Evolutionary conservation across 495 filamentous ascomycete genomes (phyloP).

Genomic region (Penicillium diatomitis): DNA sequence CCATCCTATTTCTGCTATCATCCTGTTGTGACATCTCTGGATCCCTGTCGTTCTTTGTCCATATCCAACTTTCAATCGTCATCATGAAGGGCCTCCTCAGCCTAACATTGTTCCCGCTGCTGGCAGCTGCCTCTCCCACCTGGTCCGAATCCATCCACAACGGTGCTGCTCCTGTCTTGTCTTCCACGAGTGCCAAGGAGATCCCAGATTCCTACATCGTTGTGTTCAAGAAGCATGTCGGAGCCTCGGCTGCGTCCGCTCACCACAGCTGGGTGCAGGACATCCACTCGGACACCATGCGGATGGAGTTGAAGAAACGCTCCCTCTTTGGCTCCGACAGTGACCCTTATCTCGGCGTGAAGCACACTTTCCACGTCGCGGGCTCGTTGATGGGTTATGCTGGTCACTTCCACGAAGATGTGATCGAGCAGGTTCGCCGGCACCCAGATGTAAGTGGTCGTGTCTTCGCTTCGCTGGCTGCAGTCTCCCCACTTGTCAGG

Average conservation of each 20-base stretch:
- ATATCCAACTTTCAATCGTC: conserved; percentile 33
- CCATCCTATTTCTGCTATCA: conserved; percentile 14
- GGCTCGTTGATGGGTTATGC: conserved; percentile 80
- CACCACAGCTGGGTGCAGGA: conserved; percentile 93
- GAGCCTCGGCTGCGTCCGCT: conserved; percentile 49
- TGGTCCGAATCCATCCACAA: conserved; percentile 74
- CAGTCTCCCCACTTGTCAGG: neutral
- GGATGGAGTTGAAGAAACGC: conserved; percentile 81
- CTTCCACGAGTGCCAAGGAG: conserved; percentile 61
- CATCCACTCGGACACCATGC: conserved; percentile 50
- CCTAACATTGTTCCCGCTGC: conserved; percentile 54
- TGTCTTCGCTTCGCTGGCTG: neutral
- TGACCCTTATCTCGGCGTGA: conserved; percentile 73
- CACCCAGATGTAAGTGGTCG: conserved; percentile 86
- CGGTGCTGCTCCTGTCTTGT: conserved; percentile 80
- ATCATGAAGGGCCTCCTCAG: conserved; percentile 68
- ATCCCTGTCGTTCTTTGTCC: conserved; percentile 2
- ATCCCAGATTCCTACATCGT: conserved; percentile 93
- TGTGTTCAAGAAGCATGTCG: conserved; percentile 95
- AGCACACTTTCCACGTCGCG: conserved; percentile 91
- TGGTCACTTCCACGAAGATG: conserved; percentile 88
- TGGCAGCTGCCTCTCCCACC: conserved; percentile 66
- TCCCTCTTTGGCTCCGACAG: conserved; percentile 63
- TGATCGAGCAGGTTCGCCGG: conserved; percentile 86
- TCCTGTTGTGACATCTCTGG: conserved; percentile 14